Evolutionary conservation across 2,329 filamentous ascomycete genomes (phyloP), one percentile per base, ranked within the genome.

Genomic region (Aspergillus arachidicola): DNA sequence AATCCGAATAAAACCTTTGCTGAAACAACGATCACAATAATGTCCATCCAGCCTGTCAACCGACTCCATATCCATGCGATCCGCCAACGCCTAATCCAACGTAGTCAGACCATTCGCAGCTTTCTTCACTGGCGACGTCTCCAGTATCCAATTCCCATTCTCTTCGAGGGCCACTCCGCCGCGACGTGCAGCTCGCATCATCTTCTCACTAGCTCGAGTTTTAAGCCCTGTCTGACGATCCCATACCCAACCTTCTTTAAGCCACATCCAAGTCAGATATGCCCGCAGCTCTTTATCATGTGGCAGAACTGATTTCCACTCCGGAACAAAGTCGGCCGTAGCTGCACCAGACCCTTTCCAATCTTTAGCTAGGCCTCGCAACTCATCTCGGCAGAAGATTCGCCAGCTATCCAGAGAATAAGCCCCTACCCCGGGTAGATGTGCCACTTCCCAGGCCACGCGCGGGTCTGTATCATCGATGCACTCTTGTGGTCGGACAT

Each of bases 351-450:
- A 81, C 1, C 90, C 91, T 70, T 87, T 89, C 86, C 89, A 92
- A 66, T 89, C 86, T 11, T 79, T 75, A 1, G 89, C 87, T 21
- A 88, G 76, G 0, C 88, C 89, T 9, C 93, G 85, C 28, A 96
- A 76, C 36, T 85, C 82, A 74, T 97, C 94, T 1, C 94, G 87
- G 75, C 93, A 97, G 77, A 97, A 97, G 66, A 97, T 97, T 3
- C 94, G 87, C 91, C 93, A 97, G 72, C 91, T 94, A 76, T 97
- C 94, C 56, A 94, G 82, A 0, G 92, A 91, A 76, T 97, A 97
- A 1, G 87, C 84, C 19, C 93, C 92, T 60, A 85, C 75, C 59
- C 92, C 89, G 0, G 92, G 93, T 62, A 97, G 81, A 75, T 96
- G 92, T 0, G 90, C 93, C 64, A 97, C 91, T 72, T 97, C 94